Evolutionary conservation across 805 yeast genomes (phyloP).

Genomic region (Sugiyamaella lignohabitans): DNA sequence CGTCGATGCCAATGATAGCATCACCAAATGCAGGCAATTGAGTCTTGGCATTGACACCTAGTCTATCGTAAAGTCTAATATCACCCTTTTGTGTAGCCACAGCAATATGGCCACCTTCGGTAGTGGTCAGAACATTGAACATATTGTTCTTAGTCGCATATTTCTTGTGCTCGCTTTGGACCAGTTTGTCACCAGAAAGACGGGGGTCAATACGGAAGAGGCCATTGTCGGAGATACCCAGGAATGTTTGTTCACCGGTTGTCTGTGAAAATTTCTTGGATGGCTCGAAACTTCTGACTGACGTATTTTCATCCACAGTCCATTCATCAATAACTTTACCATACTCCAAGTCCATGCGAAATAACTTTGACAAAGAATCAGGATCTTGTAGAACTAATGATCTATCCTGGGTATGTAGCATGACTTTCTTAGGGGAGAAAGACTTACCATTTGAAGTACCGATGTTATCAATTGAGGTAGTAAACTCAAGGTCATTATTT

Average conservation of each 20-base stretch:
- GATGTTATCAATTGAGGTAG: slow-evolving; percentile 62
- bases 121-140: slow-evolving; percentile 60
- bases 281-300: slow-evolving; percentile 58
- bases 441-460: slow-evolving; percentile 43
- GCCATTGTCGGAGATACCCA: slow-evolving; percentile 61
- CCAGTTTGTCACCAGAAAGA: slow-evolving; percentile 50
- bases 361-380: slow-evolving; percentile 41
- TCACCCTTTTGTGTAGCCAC: slow-evolving; percentile 73
- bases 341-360: slow-evolving; percentile 68
- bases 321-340: slow-evolving; percentile 88
- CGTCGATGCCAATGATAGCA: slow-evolving; percentile 57
- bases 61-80: slow-evolving; percentile 60
- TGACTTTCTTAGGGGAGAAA: slow-evolving; percentile 54
- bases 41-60: slow-evolving; percentile 74
- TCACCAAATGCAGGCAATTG: slow-evolving; percentile 80
- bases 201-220: slow-evolving; percentile 81
- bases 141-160: slow-evolving; percentile 47
- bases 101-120: slow-evolving; percentile 67
- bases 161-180: slow-evolving; percentile 45
- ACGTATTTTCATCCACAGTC: slow-evolving; percentile 44
- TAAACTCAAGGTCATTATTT: slow-evolving; percentile 47
- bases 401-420: slow-evolving; percentile 73
- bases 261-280: slow-evolving; percentile 67
- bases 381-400: slow-evolving; percentile 59
- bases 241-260: slow-evolving; percentile 64